Conservation (phyloP, 768 basidiomycete species). For the Suillus bovinus region DNA sequence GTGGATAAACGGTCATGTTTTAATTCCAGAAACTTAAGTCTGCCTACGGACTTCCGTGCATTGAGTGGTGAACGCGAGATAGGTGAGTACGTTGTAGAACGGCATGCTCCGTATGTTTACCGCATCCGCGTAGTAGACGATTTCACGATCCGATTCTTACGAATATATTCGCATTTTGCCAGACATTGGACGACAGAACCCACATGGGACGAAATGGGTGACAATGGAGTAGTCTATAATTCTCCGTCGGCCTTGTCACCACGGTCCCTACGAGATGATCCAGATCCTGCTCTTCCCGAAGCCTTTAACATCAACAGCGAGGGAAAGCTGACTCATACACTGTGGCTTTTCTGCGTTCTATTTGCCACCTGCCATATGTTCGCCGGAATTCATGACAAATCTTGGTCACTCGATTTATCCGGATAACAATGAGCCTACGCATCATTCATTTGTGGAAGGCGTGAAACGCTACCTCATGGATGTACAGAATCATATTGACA, state of each 20-base stretch:
- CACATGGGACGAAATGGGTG: conserved; percentile 1
- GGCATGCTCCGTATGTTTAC: neutral
- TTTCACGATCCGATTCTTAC: conserved; percentile 1
- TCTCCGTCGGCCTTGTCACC: neutral
- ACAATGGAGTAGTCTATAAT: conserved; percentile 1
- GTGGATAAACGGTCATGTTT: neutral
- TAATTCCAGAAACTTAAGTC: neutral
- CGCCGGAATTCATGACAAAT: neutral
- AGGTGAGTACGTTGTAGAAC: conserved; percentile 3
- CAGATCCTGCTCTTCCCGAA: neutral
- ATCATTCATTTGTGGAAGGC: neutral
- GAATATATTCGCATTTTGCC: neutral
- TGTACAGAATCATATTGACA: conserved; percentile 15
- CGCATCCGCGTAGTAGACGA: neutral
- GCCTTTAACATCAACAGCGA: conserved; percentile 48
- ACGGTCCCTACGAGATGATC: no score
- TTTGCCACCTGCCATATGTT: conserved; percentile 15
- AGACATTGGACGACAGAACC: conserved; percentile 1
- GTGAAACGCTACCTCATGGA: conserved; percentile 12
- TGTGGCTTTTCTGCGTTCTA: conserved; percentile 49
- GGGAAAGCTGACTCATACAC: conserved; percentile 47
- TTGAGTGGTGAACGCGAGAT: neutral
- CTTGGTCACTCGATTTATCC: conserved; percentile 12
- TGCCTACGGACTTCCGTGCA: neutral
- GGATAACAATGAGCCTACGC: neutral